These are phyloP conservation scores for Gossypium trilobum DNA, from an alignment of 441 rosid species.

Conservation along the genomic window DNA sequence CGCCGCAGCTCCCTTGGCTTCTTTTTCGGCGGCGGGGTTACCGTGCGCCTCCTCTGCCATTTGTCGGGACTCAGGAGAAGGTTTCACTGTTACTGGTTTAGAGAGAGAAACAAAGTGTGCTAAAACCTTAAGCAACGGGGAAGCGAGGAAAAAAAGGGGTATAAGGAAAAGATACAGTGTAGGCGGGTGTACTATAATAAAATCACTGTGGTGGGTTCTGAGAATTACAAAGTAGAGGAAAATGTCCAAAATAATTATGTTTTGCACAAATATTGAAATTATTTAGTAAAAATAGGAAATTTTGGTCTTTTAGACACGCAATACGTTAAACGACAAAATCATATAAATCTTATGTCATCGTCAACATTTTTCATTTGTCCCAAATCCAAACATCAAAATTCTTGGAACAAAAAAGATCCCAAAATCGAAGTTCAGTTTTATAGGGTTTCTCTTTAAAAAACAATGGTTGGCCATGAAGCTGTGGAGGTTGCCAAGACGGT, in stretches of 20 bases:
- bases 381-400: too few relatives aligned
- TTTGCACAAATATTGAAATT: not conserved
- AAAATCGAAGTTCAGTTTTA: not conserved
- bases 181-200: not conserved
- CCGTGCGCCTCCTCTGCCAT: conserved; percentile 27
- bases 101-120: not conserved
- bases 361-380: not conserved
- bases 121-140: conserved; percentile 9
- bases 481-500: conserved; percentile 85
- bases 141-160: not conserved
- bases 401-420: not conserved
- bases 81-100: not conserved
- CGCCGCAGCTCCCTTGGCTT: conserved; percentile 5
- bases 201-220: not conserved
- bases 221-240: not conserved
- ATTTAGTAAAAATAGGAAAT: not conserved
- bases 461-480: conserved; percentile 58
- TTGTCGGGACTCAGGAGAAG: not conserved
- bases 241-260: not conserved
- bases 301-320: conserved; percentile 13
- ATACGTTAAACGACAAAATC: conserved; percentile 17
- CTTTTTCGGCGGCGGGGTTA: not conserved
- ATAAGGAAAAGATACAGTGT: not conserved
- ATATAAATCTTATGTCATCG: not conserved
- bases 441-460: not conserved